phyloP scores from a whole-genome alignment of 441 rosid genomes.

The Cnidoscolus chayamansa region DNA sequence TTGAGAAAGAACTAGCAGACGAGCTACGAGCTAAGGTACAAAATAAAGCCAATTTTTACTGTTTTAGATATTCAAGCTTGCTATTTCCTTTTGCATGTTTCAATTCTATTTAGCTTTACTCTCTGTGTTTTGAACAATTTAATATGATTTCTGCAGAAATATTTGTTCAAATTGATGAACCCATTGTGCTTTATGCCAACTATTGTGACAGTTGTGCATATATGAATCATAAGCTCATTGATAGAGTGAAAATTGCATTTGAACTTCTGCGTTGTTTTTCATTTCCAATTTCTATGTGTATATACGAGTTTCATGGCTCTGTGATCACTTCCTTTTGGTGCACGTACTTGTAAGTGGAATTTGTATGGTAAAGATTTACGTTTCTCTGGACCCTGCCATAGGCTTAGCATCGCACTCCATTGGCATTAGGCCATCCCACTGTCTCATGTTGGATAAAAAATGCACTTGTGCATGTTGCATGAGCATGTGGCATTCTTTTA shows the following conservation, averaged over 20 bases:
- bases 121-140: not conserved
- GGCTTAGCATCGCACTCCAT: not conserved
- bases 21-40: conserved; percentile 60
- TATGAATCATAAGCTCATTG: not conserved
- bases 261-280: not conserved
- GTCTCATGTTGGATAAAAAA: not conserved
- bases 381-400: not conserved
- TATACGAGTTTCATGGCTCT: no score
- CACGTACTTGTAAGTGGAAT: not conserved
- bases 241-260: not conserved
- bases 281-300: no score
- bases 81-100: not conserved
- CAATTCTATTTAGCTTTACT: not conserved
- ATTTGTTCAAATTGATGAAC: not conserved
- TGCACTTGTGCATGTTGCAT: not conserved
- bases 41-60: no score
- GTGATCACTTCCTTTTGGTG: not conserved
- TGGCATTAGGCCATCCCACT: no score
- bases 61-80: not conserved
- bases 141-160: not conserved
- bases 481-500: not conserved
- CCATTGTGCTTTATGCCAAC: not conserved
- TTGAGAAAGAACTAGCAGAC: conserved; percentile 58
- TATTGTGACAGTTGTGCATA: not conserved
- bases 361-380: not conserved